Conservation (phyloP, 2,329 filamentous ascomycete genomes). For the Trichoderma sp. region DNA sequence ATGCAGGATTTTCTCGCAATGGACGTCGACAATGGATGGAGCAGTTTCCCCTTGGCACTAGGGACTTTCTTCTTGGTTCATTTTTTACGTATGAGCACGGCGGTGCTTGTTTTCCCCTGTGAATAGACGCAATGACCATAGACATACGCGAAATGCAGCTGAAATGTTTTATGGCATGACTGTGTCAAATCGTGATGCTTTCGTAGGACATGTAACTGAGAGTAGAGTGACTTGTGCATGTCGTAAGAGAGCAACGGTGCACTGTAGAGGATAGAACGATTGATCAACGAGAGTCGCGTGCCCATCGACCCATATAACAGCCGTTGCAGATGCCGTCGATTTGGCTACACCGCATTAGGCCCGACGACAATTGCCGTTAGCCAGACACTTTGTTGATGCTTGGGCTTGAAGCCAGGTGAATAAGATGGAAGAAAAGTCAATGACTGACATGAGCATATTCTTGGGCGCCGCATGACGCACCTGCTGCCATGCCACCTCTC, state of each 20-base stretch:
- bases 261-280: background rate
- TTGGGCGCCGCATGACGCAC: background rate
- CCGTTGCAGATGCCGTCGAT: background rate
- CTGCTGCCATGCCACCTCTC: background rate
- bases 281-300: background rate
- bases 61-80: constrained; percentile 18
- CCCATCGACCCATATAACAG: background rate
- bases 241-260: background rate
- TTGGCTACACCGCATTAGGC: background rate
- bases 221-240: background rate
- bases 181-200: background rate
- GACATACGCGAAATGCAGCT: constrained; percentile 3
- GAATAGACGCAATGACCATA: constrained; percentile 16
- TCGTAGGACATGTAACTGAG: background rate
- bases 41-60: background rate
- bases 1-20: background rate
- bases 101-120: constrained; percentile 20
- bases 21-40: background rate
- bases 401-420: background rate
- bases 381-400: background rate
- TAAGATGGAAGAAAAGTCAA: background rate
- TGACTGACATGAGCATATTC: background rate
- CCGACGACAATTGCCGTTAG: background rate
- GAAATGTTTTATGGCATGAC: constrained; percentile 4
- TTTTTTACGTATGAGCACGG: constrained; percentile 15